Conservation (phyloP, 352 stramenopile genomes). For the Phytophthora fragariaefolia region DNA sequence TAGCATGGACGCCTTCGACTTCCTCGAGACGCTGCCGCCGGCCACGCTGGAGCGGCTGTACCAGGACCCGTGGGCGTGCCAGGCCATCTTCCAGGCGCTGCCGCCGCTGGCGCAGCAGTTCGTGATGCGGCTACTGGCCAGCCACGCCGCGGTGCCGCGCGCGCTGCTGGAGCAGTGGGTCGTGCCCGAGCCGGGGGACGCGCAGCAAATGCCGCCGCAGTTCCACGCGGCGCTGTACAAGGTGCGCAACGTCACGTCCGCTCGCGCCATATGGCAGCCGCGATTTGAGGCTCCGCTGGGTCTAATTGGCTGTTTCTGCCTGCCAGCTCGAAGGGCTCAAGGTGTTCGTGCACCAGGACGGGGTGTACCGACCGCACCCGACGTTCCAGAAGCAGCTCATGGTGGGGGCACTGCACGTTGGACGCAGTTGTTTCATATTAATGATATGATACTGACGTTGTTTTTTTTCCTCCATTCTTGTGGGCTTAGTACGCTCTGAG, state of each 20-base stretch:
- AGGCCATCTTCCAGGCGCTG: constrained; percentile 90
- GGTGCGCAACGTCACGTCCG: neutral
- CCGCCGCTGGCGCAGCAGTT: constrained; percentile 90
- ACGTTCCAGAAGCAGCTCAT: constrained; percentile 72
- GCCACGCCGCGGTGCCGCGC: constrained; percentile 52
- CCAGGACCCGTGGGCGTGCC: constrained; percentile 88
- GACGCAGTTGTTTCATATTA: no score
- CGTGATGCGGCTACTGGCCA: constrained; percentile 87
- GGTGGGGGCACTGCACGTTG: constrained; percentile 29
- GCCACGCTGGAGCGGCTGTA: constrained; percentile 82
- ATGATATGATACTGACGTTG: neutral
- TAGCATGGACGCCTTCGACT: constrained; percentile 87
- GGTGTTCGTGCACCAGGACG: constrained; percentile 60
- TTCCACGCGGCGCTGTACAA: constrained; percentile 65
- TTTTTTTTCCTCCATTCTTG: constrained; percentile 2
- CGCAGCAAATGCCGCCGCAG: constrained; percentile 50
- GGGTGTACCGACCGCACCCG: constrained; percentile 52
- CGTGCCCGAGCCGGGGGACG: constrained; percentile 43
- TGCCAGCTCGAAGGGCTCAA: constrained; percentile 53
- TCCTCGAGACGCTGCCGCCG: constrained; percentile 81
- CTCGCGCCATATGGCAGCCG: neutral
- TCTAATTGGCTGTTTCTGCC: no score
- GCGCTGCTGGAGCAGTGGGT: constrained; percentile 76
- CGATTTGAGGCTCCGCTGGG: no score
- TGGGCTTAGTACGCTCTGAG: constrained; percentile 62